Conservation (phyloP, 331 rosid genomes). For the Cucumis variabilis region DNA sequence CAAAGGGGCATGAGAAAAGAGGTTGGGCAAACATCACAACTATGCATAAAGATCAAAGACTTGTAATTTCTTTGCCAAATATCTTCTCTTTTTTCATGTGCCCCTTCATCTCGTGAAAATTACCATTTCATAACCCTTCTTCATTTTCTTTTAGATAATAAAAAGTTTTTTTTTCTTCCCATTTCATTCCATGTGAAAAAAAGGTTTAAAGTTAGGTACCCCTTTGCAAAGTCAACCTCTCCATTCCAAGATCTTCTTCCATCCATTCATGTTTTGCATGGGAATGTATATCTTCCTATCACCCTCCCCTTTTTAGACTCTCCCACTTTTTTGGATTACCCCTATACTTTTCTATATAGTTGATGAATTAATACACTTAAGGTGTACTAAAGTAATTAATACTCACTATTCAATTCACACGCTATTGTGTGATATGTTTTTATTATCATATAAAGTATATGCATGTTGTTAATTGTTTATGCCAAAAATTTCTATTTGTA, state of each 20-base stretch:
- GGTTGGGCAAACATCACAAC: not conserved
- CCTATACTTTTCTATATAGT: not conserved
- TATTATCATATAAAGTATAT: too few relatives aligned
- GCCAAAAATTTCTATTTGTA: too few relatives aligned
- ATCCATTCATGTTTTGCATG: conserved; percentile 19
- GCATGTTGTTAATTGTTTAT: too few relatives aligned
- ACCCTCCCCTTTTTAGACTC: not conserved
- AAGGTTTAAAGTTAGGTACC: not conserved
- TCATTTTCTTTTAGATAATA: too few relatives aligned
- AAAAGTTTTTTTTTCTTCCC: not conserved
- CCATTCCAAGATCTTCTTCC: not conserved
- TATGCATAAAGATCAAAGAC: not conserved
- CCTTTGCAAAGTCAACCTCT: conserved; percentile 6
- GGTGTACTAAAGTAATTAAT: too few relatives aligned
- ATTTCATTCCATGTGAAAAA: conserved; percentile 29
- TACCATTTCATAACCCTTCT: not conserved
- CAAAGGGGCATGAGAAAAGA: not conserved
- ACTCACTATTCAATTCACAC: too few relatives aligned
- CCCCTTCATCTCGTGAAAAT: conserved; percentile 6
- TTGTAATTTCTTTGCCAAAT: too few relatives aligned
- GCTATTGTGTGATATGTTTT: too few relatives aligned
- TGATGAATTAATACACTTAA: too few relatives aligned
- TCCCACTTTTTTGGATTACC: not conserved
- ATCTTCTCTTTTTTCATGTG: too few relatives aligned
- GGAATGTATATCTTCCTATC: not conserved